Evolutionary conservation across 306 rosid species (phyloP), one percentile per base, ranked within the genome.

Genomic region (Carpinus fangiana): DNA sequence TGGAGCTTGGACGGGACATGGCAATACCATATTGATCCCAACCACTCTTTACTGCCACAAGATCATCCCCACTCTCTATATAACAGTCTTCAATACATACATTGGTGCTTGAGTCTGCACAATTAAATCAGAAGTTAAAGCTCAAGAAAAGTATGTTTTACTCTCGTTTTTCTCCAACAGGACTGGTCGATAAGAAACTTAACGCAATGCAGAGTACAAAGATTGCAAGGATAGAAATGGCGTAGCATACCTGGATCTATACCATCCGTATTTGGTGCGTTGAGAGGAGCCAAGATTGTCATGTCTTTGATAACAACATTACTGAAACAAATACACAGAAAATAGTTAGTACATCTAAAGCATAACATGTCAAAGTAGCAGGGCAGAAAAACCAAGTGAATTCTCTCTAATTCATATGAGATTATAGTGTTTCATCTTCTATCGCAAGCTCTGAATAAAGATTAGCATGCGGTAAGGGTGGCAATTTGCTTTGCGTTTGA

Each of bases 221-320:
- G 23, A 52, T 64, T 6, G 69, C 20, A 21, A 46, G 4, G 48
- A 65, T 16, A 26, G 48, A 43, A 65, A 61, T 73, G 20, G 57
- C 14, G 46, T 73, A 48, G 17, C 82, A 81, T 82, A 93, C 97
- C 99, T 78, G 99, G 98, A 70, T 95, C 99, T 47, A 95, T 85
- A 74, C 98, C 99, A 75, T 95, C 98, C 0, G 99, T 95, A 82
- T 95, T 95, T 17, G 98, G 99, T 57, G 99, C 99, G 20, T 93
- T 90, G 46, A 91, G 96, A 55, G 99, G 98, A 78, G 99, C 98
- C 88, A 95, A 84, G 59, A 95, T 91, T 54, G 96, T 93, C 99
- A 95, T 92, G 80, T 89, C 92, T 90, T 89, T 92, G 80, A 95
- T 77, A 79, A 95, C 97, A 75, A 95, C 96, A 41, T 95, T 95